Base-by-base conservation (phyloP, 1,284 basidiomycete species). In the Sphagnurus paluster region DNA sequence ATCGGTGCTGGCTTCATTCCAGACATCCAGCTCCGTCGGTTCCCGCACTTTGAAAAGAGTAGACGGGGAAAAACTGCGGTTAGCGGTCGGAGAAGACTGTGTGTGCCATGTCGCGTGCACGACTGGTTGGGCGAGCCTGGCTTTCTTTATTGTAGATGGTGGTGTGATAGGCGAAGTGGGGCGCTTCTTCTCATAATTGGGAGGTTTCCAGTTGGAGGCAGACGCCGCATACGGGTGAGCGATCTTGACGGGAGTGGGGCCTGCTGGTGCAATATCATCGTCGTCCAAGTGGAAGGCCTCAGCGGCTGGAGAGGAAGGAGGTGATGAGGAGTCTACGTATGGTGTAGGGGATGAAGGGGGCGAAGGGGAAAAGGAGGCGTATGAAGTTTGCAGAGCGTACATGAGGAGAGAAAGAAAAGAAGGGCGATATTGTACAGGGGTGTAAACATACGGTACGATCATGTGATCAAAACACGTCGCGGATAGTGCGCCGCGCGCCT, bases 1-100 rank as follows among this genome's bases (percentile, higher is more conserved):
- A 9, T 56, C 54, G 2, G 65, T 61, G 35, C 72, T 62, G 1
- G 64, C 70, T 17, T 62, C 61, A 19, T 74, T 71, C 77, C 77
- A 79, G 1, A 70, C 52, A 1, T 40, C 49, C 4, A 60, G 56
- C 52, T 76, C 71, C 2, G 46, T 44, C 29, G 57, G 51, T 34
- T 53, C 54, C 28, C 47, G 36, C 50, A 13, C 10, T 30, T 8
- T 25, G 14, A 5, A 30, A 34, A 44, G 21, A 5, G 29, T 21
- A 25, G 21, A 26, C 13, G 19, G 19, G 19, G 17, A 14, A 23
- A 19, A 33, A 24, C 25, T 34, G 24, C 29, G n/a, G n/a, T n/a
- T 25, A 10, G 39, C 28, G 8, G 36, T 44, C 7, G 51, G 44
- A 13, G 46, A 54, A 16, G 44, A 23, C 16, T 42, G 46, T 3